Evolutionary conservation across 345 rosid species (phyloP).

Genomic region (Sisymbrium irio): DNA sequence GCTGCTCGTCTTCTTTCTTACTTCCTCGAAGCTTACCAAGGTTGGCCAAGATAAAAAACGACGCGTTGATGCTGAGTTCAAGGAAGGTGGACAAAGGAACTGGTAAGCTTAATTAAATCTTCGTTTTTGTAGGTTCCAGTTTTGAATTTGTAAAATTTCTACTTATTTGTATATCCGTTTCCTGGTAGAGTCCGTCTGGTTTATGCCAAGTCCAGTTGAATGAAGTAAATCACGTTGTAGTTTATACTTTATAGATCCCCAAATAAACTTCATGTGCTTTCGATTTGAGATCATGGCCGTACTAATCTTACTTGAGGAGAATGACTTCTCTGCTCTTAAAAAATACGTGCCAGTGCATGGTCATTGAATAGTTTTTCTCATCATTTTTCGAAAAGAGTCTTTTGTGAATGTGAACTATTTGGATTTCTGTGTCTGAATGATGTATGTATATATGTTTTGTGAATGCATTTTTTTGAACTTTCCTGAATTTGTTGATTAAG

Average conservation of each 20-base stretch:
- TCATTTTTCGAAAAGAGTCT: not conserved
- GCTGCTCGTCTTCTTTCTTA: conserved; percentile 71
- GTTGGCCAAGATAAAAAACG: conserved; percentile 87
- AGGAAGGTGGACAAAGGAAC: conserved; percentile 93
- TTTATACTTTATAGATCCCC: too few species aligned
- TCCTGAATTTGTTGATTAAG: not conserved
- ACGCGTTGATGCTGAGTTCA: conserved; percentile 70
- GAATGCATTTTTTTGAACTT: not conserved
- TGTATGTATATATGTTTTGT: not conserved
- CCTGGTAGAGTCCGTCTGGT: not conserved
- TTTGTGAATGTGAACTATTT: not conserved
- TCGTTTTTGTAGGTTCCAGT: not conserved
- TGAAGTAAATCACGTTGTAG: too few species aligned
- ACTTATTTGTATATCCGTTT: not conserved
- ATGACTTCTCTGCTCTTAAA: not conserved
- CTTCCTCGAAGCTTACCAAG: conserved; percentile 88
- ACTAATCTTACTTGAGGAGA: too few species aligned
- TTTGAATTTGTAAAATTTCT: not conserved
- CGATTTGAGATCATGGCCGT: not conserved
- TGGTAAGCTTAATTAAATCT: conserved; percentile 44
- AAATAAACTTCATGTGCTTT: too few species aligned
- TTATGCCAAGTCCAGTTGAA: too few species aligned
- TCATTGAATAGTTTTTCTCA: not conserved
- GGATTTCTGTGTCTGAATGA: not conserved
- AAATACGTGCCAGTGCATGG: not conserved